These are phyloP conservation scores for Talaromyces funiculosus DNA, from an alignment of 2,329 filamentous ascomycete species.

Conservation along the genomic window DNA sequence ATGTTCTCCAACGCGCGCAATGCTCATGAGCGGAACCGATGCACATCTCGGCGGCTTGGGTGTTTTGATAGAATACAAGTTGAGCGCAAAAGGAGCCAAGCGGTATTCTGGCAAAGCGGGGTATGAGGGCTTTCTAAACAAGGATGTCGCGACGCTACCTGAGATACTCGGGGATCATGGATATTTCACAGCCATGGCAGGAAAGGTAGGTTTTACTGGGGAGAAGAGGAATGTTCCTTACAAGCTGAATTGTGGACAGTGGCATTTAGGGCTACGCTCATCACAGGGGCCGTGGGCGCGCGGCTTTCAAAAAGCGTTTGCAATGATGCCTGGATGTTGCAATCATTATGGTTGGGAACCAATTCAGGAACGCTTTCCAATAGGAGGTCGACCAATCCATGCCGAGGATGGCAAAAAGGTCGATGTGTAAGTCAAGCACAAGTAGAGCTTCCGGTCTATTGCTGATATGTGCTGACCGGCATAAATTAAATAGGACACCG, in stretches of 20 bases:
- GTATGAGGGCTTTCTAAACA: slow-evolving; percentile 1
- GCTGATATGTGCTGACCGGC: neutral
- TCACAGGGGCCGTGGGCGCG: neutral
- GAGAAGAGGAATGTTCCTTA: neutral
- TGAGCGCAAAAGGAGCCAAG: neutral
- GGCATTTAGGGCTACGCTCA: neutral
- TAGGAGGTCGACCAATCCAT: neutral
- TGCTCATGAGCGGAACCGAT: slow-evolving; percentile 28
- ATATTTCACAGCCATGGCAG: neutral
- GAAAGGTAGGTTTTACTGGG: neutral
- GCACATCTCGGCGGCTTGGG: slow-evolving; percentile 13
- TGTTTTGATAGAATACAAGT: neutral
- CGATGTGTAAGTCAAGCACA: neutral
- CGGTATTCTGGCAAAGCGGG: neutral
- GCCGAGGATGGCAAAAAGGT: neutral
- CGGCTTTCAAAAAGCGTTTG: slow-evolving; percentile 3
- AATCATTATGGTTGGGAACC: slow-evolving; percentile 9
- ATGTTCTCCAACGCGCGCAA: slow-evolving; percentile 28
- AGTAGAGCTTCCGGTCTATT: neutral
- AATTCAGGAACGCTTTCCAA: neutral
- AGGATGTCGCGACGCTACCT: neutral
- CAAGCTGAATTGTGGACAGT: neutral
- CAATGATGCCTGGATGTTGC: slow-evolving; percentile 7
- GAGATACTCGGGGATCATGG: neutral
- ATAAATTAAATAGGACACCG: neutral